Evolutionary conservation across 2,329 filamentous ascomycete genomes (phyloP), one percentile per base, ranked within the genome.

Genomic region (Apiospora hydei): DNA sequence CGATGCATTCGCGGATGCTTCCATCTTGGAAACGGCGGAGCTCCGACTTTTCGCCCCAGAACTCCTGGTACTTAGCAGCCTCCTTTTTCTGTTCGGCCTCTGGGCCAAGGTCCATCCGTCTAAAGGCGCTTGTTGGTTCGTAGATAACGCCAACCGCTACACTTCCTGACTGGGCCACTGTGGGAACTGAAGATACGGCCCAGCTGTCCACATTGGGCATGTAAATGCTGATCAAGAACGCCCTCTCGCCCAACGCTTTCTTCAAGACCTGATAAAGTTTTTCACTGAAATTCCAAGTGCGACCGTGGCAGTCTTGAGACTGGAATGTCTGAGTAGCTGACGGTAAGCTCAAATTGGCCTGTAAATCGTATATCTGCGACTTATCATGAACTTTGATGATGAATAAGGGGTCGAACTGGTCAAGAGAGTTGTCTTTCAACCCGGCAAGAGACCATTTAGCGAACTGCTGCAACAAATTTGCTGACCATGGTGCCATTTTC

Each of bases 1-100:
- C 92, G 43, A 98, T 85, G 78, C 94, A 98, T 82, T 99, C 97
- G 11, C 95, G 87, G 75, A 99, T 98, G 77, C 92, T 96, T 30
- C 96, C 96, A 78, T 98, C 95, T 77, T 95, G 97, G 86, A 99
- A 99, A 26, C 96, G 93, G 75, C 96, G 90, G 66, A 99, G 87
- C 81, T 99, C 96, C 1, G 96, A 90, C 80, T 96, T 97, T 13
- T 96, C 92, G 8, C 96, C 96, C 96, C 97, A 99, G 80, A 99
- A 98, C 46, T 92, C 90, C 47, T 94, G 93, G 81, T 98, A 99
- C 44, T 88, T 88, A 13, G 91, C 90, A 34, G 95, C 93, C 74
- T 94, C 94, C 75, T 93, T 91, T 81, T 96, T 95, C 73, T 96
- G 89, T 79, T 98, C 95, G 1, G 94, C 94, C 0, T 92, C 85